Evolutionary conservation across 2,329 filamentous ascomycete genomes (phyloP), one percentile per base, ranked within the genome.

Genomic region (Aspergillus jensenii): DNA sequence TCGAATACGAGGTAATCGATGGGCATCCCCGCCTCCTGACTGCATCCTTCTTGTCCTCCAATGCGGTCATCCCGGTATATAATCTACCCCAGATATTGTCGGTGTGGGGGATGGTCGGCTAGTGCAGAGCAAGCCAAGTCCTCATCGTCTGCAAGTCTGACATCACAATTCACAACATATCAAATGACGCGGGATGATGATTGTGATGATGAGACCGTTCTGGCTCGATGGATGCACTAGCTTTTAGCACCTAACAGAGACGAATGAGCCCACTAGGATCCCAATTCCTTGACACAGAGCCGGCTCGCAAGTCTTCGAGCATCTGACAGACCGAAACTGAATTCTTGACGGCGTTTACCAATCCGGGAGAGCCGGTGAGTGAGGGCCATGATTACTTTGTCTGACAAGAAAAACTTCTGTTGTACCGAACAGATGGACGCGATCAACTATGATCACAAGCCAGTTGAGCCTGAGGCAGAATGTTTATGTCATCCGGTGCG

Each of bases 71-170:
- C 33, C 44, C 17, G 9, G 52, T 31, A 43, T 27, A 50, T 49
- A 45, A 23, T 19, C 14, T 49, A 55, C 50, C 56, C 56, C 56
- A 58, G 56, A 45, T 54, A 47, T 54, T 25, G 15, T n/a, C n/a
- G 33, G 17, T 54, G 50, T 54, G 56, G 50, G 55, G 56, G 49
- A 49, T 43, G 44, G 47, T 58, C 56, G 45, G 23, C 56, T 58
- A 44, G 27, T 50, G 45, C 45, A 19, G 50, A 46, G 31, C 17
- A 39, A 45, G 31, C 31, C 27, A 31, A 52, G 45, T 47, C 31
- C 19, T 37, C 21, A 17, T 21, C 40, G 21, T 25, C 17, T 17
- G 19, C 14, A 27, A 15, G 23, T 46, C 39, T 56, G 47, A 51
- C 39, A 56, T 51, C 39, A 56, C 15, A 11, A 23, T 23, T 15